These are phyloP conservation scores for Sugiyamaella marilandica DNA, from an alignment of 805 yeast species.

Conservation along the genomic window DNA sequence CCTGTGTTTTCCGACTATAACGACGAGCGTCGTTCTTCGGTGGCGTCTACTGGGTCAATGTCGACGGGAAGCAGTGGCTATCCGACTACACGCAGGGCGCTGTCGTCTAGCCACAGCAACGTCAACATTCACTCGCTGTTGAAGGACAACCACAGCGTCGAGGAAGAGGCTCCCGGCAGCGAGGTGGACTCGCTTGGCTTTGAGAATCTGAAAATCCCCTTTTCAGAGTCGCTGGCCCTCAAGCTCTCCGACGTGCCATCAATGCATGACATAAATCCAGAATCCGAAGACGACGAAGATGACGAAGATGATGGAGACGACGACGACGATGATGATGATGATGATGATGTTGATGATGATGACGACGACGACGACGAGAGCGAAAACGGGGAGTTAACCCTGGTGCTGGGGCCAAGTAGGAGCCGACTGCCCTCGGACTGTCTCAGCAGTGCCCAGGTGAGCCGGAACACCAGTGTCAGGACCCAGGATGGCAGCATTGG, in stretches of 20 bases:
- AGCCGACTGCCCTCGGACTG: conserved; percentile 5
- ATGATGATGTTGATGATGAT: conserved; percentile 11
- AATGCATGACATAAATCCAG: not conserved
- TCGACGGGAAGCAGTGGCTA: not conserved
- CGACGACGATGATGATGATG: conserved; percentile 15
- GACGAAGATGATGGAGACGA: conserved; percentile 9
- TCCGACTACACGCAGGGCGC: not conserved
- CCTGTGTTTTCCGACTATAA: not conserved
- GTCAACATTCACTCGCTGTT: conserved; percentile 20
- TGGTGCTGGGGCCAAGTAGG: conserved; percentile 20
- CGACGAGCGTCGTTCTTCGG: conserved; percentile 5
- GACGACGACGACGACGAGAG: conserved; percentile 18
- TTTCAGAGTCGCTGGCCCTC: not conserved
- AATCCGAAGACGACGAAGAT: conserved; percentile 4
- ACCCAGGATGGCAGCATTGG: not conserved
- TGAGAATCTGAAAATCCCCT: not conserved
- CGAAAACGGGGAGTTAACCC: conserved; percentile 23
- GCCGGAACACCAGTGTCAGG: conserved; percentile 1
- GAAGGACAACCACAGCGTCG: conserved; percentile 10
- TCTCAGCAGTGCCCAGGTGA: not conserved
- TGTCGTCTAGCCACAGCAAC: conserved; percentile 16
- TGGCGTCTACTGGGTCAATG: not conserved
- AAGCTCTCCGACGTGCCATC: not conserved
- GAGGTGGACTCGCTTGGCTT: conserved; percentile 12
- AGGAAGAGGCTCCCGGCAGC: conserved; percentile 8